Percentiles rank a stretch among this genome's conserved stretches.
Conservation (phyloP, 2,329 filamentous ascomycete species). For the Monilinia vaccinii-corymbosi region DNA sequence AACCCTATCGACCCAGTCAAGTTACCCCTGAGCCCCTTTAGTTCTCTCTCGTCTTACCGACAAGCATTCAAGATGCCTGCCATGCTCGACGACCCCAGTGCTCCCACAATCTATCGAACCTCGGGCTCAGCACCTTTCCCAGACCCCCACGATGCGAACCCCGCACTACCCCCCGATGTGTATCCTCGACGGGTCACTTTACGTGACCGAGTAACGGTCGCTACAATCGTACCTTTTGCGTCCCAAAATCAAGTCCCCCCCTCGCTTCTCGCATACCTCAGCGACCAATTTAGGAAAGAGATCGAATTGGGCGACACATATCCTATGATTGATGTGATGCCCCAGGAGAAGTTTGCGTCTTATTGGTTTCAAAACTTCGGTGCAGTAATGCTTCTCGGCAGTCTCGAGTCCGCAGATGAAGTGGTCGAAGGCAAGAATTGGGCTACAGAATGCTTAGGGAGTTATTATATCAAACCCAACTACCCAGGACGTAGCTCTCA, state of each 20-base stretch:
- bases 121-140: slow-evolving; percentile 45
- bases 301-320: slow-evolving; percentile 68
- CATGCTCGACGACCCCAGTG: slow-evolving; percentile 51
- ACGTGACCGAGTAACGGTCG: slow-evolving; percentile 56
- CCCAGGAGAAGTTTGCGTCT: slow-evolving; percentile 50
- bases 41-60: not conserved
- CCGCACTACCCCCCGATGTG: slow-evolving; percentile 37
- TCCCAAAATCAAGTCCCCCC: slow-evolving; percentile 51
- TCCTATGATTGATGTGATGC: slow-evolving; percentile 56
- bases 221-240: slow-evolving; percentile 60
- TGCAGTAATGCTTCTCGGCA: slow-evolving; percentile 60
- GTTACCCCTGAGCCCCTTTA: slow-evolving; percentile 2
- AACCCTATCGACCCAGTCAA: not conserved
- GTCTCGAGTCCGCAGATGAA: slow-evolving; percentile 45
- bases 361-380: slow-evolving; percentile 71
- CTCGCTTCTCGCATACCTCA: slow-evolving; percentile 53
- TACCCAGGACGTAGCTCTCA: slow-evolving; percentile 67
- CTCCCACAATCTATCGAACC: slow-evolving; percentile 44
- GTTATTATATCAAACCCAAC: slow-evolving; percentile 66
- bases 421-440: slow-evolving; percentile 47
- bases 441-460: slow-evolving; percentile 57
- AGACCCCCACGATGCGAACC: slow-evolving; percentile 39
- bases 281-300: slow-evolving; percentile 58
- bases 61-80: slow-evolving; percentile 41
- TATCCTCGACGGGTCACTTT: slow-evolving; percentile 54